Base-by-base conservation (phyloP, 2,329 filamentous ascomycete species). In the Davidsoniella neocaledoniae region DNA sequence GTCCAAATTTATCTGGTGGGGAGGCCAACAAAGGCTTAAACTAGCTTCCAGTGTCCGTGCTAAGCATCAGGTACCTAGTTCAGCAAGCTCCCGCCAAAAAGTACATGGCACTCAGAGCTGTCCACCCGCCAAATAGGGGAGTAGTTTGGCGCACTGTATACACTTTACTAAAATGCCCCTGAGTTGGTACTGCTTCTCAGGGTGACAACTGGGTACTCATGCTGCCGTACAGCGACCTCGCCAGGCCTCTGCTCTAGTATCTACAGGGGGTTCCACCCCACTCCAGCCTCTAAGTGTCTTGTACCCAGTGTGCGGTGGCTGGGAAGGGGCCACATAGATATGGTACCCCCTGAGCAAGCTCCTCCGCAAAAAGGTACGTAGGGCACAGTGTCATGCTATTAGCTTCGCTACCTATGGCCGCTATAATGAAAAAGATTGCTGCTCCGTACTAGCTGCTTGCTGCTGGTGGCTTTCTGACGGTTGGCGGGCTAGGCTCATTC, bases 1-100 rank as follows among this genome's bases (percentile, higher is more conserved):
- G 51, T 53, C 51, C 51, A 46, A 53, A 53, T 53, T 53, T 53
- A 53, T 53, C 51, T 53, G 43, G 51, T 53, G 51, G 51, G 47
- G 51, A 53, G 48, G 51, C 48, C 51, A 53, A 46, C 51, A 43
- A 37, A 53, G 51, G 43, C 40, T 29, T 43, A 33, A 53, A 43
- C 45, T 37, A 33, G 21, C 45, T 40, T 41, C 45, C 45, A 44
- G 45, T 39, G 48, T 53, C 51, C 48, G 51, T 53, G 51, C 51
- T 41, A 40, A 23, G 48, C 45, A 48, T 48, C 47, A 53, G 39
- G 51, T 53, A 53, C 48, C 47, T 53, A 43, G 40, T 45, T 46
- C 43, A 21, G 43, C 43, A 25, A n/a, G 14, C 19, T 46, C 44
- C 39, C 43, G 44, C 43, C 39, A 53, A 50, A 50, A 52, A 44